phyloP scores from a whole-genome alignment of 2,329 filamentous ascomycete species.

The Coniochaeta sp. region DNA sequence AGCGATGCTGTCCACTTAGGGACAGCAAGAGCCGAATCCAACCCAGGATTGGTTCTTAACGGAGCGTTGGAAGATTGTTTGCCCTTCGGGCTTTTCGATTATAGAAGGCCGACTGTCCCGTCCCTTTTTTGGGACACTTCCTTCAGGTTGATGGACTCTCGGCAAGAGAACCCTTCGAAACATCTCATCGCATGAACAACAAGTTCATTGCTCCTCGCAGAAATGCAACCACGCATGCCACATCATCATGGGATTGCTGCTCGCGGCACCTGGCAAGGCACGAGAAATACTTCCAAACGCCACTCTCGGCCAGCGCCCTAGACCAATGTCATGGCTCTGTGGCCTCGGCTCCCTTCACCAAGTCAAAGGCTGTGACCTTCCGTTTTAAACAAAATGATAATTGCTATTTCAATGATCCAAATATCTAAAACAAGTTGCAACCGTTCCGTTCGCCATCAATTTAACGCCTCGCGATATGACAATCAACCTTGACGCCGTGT shows the following conservation, averaged over 20 bases:
- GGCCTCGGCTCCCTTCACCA: too few relatives aligned
- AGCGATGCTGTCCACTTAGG: slow-evolving; percentile 64
- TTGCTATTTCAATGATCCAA: background rate
- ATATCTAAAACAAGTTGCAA: background rate
- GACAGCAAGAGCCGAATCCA: slow-evolving; percentile 64
- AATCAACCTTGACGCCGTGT: background rate
- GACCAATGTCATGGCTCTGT: too few relatives aligned
- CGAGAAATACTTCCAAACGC: too few relatives aligned
- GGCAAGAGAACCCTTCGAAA: slow-evolving; percentile 35
- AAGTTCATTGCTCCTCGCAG: background rate
- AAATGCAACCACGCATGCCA: background rate
- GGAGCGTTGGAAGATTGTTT: slow-evolving; percentile 68
- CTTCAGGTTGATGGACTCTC: slow-evolving; percentile 25
- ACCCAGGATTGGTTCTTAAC: slow-evolving; percentile 67
- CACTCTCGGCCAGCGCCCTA: too few relatives aligned
- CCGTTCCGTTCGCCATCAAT: background rate
- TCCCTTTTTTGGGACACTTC: slow-evolving; percentile 18
- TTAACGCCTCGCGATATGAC: background rate
- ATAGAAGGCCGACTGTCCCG: slow-evolving; percentile 30
- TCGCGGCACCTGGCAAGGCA: too few relatives aligned
- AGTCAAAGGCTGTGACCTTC: too few relatives aligned
- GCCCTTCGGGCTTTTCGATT: slow-evolving; percentile 19
- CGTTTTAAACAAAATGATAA: too few relatives aligned
- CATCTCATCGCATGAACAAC: slow-evolving; percentile 12
- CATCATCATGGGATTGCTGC: background rate